Percentiles rank a stretch among this genome's conserved stretches.
Conservation (phyloP, 768 basidiomycete species). For the Boletus sp. region DNA sequence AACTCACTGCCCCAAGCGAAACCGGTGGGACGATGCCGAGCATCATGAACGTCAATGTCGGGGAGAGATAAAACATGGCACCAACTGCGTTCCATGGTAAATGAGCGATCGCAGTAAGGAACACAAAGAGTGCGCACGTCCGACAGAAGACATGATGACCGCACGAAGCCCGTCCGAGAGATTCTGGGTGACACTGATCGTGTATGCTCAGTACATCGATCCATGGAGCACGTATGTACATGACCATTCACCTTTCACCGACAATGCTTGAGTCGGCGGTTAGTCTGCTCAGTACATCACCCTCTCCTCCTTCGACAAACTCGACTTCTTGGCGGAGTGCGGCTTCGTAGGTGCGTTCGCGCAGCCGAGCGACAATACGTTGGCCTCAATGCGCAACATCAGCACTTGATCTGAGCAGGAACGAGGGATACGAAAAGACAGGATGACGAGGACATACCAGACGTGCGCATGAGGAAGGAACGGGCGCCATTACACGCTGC, state of each 20-base stretch:
- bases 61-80: conserved; percentile 93
- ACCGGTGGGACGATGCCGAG: conserved; percentile 87
- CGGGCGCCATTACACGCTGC: conserved; percentile 84
- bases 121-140: conserved; percentile 51
- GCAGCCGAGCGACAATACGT: conserved; percentile 83
- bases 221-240: not conserved
- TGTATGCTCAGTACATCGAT: not conserved
- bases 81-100: conserved; percentile 54
- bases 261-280: conserved; percentile 92
- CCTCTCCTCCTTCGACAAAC: conserved; percentile 88
- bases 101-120: not conserved
- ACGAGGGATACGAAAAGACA: not conserved
- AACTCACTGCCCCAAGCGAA: conserved; percentile 73
- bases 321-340: conserved; percentile 88
- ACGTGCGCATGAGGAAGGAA: conserved; percentile 79
- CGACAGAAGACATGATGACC: conserved; percentile 90
- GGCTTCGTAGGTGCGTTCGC: conserved; percentile 80
- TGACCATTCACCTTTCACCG: conserved; percentile 69
- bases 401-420: not conserved
- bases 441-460: conserved; percentile 45
- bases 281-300: conserved; percentile 88
- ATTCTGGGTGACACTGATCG: conserved; percentile 61
- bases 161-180: conserved; percentile 80
- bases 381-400: conserved; percentile 46
- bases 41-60: conserved; percentile 88